Conservation (phyloP, 345 rosid species). For the Murraya koenigii region DNA sequence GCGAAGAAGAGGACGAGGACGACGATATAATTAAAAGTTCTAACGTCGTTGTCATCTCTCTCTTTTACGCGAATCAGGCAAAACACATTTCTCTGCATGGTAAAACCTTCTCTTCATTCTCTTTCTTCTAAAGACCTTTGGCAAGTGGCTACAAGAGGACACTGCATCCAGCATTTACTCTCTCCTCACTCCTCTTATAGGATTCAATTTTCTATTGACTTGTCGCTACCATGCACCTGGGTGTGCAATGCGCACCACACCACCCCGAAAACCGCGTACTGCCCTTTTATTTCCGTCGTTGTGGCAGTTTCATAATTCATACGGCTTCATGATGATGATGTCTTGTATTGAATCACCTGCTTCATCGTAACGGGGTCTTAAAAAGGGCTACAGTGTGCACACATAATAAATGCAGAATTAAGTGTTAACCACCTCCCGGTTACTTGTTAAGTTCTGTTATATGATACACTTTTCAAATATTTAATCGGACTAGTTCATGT, state of each 20-base stretch:
- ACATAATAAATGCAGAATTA: not conserved
- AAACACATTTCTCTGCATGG: not conserved
- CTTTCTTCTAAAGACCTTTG: no score
- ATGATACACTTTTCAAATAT: no score
- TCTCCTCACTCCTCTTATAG: conserved; percentile 4
- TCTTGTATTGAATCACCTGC: not conserved
- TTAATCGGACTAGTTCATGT: not conserved
- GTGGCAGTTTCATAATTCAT: conserved; percentile 15
- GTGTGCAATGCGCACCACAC: conserved; percentile 19
- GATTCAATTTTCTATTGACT: not conserved
- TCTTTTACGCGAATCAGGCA: not conserved
- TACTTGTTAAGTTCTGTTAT: no score
- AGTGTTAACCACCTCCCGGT: not conserved
- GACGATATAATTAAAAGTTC: not conserved
- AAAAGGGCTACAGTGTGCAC: not conserved
- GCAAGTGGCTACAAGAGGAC: not conserved
- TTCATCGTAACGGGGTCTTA: not conserved
- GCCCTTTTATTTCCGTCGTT: not conserved
- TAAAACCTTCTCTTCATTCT: not conserved
- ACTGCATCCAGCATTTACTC: conserved; percentile 7
- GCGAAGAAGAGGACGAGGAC: not conserved
- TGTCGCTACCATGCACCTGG: conserved; percentile 4
- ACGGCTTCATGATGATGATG: not conserved
- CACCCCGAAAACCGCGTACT: not conserved
- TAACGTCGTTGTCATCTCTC: not conserved